A percentile compares a stretch with the other conserved stretches of the same genome.
These are phyloP conservation scores for Rubroshorea leprosula DNA, from an alignment of 345 rosid genomes.

Conservation along the genomic window DNA sequence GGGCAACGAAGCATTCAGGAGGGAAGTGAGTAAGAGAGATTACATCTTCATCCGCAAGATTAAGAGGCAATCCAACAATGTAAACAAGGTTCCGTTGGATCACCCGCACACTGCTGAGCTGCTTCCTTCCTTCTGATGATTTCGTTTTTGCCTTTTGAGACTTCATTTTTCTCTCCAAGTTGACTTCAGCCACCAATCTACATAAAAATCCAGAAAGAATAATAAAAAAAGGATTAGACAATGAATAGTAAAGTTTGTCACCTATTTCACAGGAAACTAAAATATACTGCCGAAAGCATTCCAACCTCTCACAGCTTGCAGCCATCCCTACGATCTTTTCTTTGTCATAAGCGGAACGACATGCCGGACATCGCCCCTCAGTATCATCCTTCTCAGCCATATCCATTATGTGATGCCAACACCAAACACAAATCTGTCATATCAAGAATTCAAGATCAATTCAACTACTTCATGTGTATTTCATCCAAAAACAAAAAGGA, in stretches of 20 bases:
- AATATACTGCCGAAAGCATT: not conserved
- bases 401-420: slow-evolving; percentile 92
- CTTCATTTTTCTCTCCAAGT: slow-evolving; percentile 36
- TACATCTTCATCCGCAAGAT: slow-evolving; percentile 70
- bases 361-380: slow-evolving; percentile 92
- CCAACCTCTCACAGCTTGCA: slow-evolving; percentile 66
- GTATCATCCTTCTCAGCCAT: slow-evolving; percentile 87
- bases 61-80: slow-evolving; percentile 62
- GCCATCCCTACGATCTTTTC: slow-evolving; percentile 85
- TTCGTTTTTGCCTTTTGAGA: slow-evolving; percentile 52
- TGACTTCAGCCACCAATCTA: slow-evolving; percentile 34
- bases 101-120: slow-evolving; percentile 58
- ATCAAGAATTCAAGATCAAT: no score
- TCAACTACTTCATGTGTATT: not conserved
- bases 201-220: not conserved
- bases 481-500: not conserved
- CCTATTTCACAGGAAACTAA: not conserved
- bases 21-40: not conserved
- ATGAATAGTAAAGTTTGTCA: slow-evolving; percentile 8
- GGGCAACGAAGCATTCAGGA: not conserved
- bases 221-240: no score
- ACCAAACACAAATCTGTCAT: slow-evolving; percentile 89
- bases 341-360: slow-evolving; percentile 79
- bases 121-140: slow-evolving; percentile 56
- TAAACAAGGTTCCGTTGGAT: slow-evolving; percentile 67